Evolutionary conservation across 169 alveolate genomes (phyloP).

Genomic region (Plasmodium ovale): DNA sequence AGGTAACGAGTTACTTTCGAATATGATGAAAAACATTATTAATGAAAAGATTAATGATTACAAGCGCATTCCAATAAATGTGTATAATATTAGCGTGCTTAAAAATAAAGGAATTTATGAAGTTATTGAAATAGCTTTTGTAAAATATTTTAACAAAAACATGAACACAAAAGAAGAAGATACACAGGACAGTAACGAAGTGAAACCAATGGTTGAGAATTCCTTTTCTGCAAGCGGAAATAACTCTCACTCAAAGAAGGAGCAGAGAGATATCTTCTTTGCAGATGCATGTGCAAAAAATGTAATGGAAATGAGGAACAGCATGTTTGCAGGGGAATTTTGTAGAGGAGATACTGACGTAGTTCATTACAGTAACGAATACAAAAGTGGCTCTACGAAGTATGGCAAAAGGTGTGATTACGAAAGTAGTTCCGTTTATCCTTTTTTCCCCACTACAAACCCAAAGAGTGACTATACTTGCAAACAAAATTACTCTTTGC

Average conservation of each 20-base stretch:
- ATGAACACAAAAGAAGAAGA: not conserved
- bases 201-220: not conserved
- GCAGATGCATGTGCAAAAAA: not conserved
- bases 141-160: slow-evolving; percentile 1
- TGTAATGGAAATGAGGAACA: not conserved
- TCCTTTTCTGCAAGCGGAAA: not conserved
- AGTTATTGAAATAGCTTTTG: slow-evolving; percentile 37
- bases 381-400: not conserved
- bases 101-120: slow-evolving; percentile 70
- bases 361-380: not conserved
- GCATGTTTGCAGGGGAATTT: not conserved
- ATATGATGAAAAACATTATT: slow-evolving; percentile 42
- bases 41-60: slow-evolving; percentile 25
- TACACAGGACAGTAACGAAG: not conserved
- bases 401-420: not conserved
- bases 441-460: not conserved
- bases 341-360: not conserved
- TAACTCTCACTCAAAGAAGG: not conserved
- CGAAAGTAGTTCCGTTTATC: not conserved
- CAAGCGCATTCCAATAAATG: slow-evolving; percentile 36
- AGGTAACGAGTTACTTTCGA: slow-evolving; percentile 14
- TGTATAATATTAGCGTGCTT: slow-evolving; percentile 56
- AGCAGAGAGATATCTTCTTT: not conserved
- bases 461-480: too few species aligned
- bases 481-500: not conserved